phyloP scores from a whole-genome alignment of 495 filamentous ascomycete genomes.

The Penicillium psychrofluorescens region DNA sequence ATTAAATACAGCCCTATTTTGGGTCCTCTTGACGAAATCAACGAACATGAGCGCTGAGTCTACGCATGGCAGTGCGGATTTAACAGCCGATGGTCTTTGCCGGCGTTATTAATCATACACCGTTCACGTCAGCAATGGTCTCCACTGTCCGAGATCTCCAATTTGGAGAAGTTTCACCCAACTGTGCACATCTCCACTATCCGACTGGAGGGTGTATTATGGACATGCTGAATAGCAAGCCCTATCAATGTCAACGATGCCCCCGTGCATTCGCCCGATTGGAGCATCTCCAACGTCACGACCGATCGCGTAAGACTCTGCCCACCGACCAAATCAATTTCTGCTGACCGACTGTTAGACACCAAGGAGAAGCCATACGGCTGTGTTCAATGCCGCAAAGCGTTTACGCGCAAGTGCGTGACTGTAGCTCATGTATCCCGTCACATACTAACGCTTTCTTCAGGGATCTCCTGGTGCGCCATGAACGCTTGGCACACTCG shows the following conservation, averaged over 20 bases:
- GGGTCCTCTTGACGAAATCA: no score
- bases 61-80: no score
- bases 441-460: not conserved
- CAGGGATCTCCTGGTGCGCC: slow-evolving; percentile 31
- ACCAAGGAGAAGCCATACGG: slow-evolving; percentile 38
- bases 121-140: no score
- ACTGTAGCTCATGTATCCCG: not conserved
- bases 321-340: no score
- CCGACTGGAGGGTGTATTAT: not conserved
- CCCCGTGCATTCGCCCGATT: slow-evolving; percentile 29
- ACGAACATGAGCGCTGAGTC: no score
- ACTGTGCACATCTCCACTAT: not conserved
- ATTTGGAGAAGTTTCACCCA: not conserved
- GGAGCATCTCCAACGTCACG: slow-evolving; percentile 38
- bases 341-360: slow-evolving; percentile 11
- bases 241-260: slow-evolving; percentile 34
- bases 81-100: no score
- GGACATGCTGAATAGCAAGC: slow-evolving; percentile 13
- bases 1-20: no score
- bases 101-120: no score
- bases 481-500: slow-evolving; percentile 29
- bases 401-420: slow-evolving; percentile 35
- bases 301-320: slow-evolving; percentile 29
- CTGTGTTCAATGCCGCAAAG: slow-evolving; percentile 30
- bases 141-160: not conserved